Evolutionary conservation across 768 basidiomycete genomes (phyloP).

Genomic region (Fibroporia radiculosa): DNA sequence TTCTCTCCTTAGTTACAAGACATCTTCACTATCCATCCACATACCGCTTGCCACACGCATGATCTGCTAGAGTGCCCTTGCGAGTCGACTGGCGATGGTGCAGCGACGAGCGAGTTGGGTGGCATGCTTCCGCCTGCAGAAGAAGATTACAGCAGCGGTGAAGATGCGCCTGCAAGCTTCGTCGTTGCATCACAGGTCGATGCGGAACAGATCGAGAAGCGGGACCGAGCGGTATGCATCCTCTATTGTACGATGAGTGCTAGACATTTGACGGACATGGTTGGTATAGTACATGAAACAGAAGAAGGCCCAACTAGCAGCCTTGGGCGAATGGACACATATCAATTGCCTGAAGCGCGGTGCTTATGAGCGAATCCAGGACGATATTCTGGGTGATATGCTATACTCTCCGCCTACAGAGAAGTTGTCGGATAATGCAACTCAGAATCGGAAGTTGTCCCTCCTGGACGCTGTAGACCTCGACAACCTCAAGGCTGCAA

Average conservation of each 20-base stretch:
- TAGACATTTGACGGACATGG: slow-evolving; percentile 8
- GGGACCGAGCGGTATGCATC: slow-evolving; percentile 44
- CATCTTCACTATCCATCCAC: slow-evolving; percentile 80
- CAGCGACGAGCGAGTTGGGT: neutral
- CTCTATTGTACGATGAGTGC: neutral
- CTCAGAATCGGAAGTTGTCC: slow-evolving; percentile 23
- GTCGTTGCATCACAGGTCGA: slow-evolving; percentile 58
- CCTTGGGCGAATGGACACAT: slow-evolving; percentile 79
- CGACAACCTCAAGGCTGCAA: slow-evolving; percentile 34
- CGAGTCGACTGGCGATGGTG: slow-evolving; percentile 19
- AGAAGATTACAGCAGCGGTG: slow-evolving; percentile 20
- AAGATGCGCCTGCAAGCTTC: slow-evolving; percentile 38
- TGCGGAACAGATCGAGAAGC: slow-evolving; percentile 32
- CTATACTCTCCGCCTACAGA: slow-evolving; percentile 22
- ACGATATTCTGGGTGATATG: slow-evolving; percentile 54
- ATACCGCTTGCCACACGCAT: slow-evolving; percentile 85
- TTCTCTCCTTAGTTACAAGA: slow-evolving; percentile 61
- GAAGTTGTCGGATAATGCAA: slow-evolving; percentile 1
- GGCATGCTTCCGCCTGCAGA: neutral
- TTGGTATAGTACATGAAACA: slow-evolving; percentile 49
- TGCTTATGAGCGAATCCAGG: slow-evolving; percentile 46
- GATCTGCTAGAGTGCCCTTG: slow-evolving; percentile 84
- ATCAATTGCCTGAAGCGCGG: slow-evolving; percentile 57
- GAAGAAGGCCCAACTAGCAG: slow-evolving; percentile 61
- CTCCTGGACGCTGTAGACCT: slow-evolving; percentile 41